phyloP scores from a whole-genome alignment of 495 filamentous ascomycete genomes.

The Trichoderma parareesei region DNA sequence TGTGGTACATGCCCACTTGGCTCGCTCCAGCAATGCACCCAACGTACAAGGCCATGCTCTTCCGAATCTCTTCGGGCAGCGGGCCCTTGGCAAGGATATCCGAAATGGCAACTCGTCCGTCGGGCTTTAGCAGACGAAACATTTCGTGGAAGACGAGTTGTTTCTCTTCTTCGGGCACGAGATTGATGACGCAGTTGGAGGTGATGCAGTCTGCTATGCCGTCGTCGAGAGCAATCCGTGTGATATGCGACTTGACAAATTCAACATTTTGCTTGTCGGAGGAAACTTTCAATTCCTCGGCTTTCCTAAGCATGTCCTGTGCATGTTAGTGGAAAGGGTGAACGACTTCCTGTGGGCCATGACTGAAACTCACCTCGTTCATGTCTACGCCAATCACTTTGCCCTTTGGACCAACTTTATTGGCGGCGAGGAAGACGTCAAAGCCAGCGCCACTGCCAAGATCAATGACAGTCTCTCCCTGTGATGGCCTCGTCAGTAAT shows the following conservation, averaged over 20 bases:
- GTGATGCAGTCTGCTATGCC: constrained; percentile 50
- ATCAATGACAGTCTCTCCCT: constrained; percentile 58
- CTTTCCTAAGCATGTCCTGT: constrained; percentile 52
- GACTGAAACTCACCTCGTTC: constrained; percentile 39
- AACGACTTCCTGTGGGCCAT: background rate
- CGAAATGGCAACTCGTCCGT: constrained; percentile 55
- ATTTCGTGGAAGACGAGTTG: constrained; percentile 52
- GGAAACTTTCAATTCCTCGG: constrained; percentile 36
- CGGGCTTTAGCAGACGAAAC: constrained; percentile 50
- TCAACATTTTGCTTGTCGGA: constrained; percentile 30
- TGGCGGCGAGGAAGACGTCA: constrained; percentile 53
- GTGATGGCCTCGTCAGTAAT: background rate
- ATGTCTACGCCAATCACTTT: constrained; percentile 59
- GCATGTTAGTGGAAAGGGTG: background rate
- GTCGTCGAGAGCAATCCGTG: constrained; percentile 36
- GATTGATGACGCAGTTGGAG: constrained; percentile 53
- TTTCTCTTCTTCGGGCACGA: constrained; percentile 52
- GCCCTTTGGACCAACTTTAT: constrained; percentile 46
- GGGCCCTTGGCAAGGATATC: constrained; percentile 52
- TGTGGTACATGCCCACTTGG: constrained; percentile 44
- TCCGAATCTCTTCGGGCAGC: constrained; percentile 40
- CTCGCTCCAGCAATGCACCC: constrained; percentile 57
- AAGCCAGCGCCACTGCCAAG: constrained; percentile 57
- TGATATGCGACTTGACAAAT: constrained; percentile 50
- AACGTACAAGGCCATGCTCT: constrained; percentile 45